Base-by-base conservation (phyloP, 805 yeast species). In the Wickerhamiella domercqiae region DNA sequence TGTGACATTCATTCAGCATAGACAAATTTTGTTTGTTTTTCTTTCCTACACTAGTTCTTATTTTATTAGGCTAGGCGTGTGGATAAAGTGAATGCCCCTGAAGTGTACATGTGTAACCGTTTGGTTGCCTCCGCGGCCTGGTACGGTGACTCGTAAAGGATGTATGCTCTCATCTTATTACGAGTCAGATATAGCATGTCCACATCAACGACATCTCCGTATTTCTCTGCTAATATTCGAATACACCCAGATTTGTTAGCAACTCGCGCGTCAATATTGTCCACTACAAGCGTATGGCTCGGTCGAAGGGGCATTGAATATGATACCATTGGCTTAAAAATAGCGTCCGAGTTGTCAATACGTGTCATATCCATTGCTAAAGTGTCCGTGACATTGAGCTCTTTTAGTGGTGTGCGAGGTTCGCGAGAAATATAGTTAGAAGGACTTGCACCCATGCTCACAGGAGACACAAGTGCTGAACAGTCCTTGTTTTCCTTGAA, bases 281-380 rank as follows among this genome's bases (percentile, higher is more conserved):
- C 47, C 1, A 46, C 39, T 2, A 46, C 20, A 3, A 46, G 31
- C 5, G 49, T 46, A 17, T 39, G 44, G 5, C 47, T 43, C 3
- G 45, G 35, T 13, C 26, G 26, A 9, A 24, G 26, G 13, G 26
- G 26, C 26, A 24, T 9, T 24, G 26, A 13, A 9, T 9, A 9
- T 24, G 26, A 13, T 24, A 24, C 26, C 26, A 24, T 24, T 9
- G 26, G 26, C 11, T 24, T 24, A 13, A 24, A 24, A 9, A 24
- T 13, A 24, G 26, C 26, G 26, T 9, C 13, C 11, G 11, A 13
- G 13, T 24, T 24, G n/a, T n/a, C n/a, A n/a, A n/a, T n/a, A n/a
- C n/a, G n/a, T n/a, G n/a, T n/a, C n/a, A n/a, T n/a, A n/a, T n/a
- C n/a, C n/a, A n/a, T n/a, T n/a, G n/a, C n/a, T n/a, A n/a, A n/a